phyloP scores from a whole-genome alignment of 1,284 basidiomycete species.

The Athelia sp. region DNA sequence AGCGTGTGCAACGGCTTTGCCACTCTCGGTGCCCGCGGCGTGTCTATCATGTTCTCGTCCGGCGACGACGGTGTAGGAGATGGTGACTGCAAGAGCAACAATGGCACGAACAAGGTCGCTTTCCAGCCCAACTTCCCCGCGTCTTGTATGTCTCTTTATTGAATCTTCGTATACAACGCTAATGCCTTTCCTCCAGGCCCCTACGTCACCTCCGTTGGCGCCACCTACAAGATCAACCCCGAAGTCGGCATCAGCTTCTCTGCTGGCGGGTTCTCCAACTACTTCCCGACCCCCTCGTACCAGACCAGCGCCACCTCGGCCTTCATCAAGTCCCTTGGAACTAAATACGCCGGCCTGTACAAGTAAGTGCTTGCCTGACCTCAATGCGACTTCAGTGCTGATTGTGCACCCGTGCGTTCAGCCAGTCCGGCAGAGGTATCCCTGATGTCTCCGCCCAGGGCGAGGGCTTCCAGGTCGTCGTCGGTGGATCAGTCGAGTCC shows the following conservation, averaged over 20 bases:
- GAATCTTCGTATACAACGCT: constrained; percentile 12
- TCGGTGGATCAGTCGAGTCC: constrained; percentile 37
- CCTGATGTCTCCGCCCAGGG: constrained; percentile 71
- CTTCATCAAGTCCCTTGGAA: constrained; percentile 47
- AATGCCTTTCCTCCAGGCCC: constrained; percentile 33
- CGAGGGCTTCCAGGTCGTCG: constrained; percentile 52
- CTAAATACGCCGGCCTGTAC: constrained; percentile 47
- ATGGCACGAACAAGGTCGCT: constrained; percentile 39
- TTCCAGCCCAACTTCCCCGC: constrained; percentile 75
- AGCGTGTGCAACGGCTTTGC: constrained; percentile 56
- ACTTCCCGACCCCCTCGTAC: constrained; percentile 54
- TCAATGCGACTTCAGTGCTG: neutral
- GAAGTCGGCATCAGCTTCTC: constrained; percentile 54
- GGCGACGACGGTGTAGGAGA: constrained; percentile 62
- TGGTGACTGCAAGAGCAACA: constrained; percentile 53
- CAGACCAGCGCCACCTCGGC: constrained; percentile 47
- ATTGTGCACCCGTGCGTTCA: constrained; percentile 18
- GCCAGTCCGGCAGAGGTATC: constrained; percentile 54
- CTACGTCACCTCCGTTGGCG: constrained; percentile 61
- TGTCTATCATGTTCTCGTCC: constrained; percentile 59
- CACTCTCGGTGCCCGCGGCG: constrained; percentile 56
- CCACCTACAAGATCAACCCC: constrained; percentile 45
- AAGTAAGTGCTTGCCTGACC: constrained; percentile 33
- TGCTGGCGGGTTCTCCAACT: constrained; percentile 52
- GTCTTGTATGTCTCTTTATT: constrained; percentile 36